Base-by-base conservation (phyloP, 805 yeast genomes). In the Blastobotrys peoriensis region DNA sequence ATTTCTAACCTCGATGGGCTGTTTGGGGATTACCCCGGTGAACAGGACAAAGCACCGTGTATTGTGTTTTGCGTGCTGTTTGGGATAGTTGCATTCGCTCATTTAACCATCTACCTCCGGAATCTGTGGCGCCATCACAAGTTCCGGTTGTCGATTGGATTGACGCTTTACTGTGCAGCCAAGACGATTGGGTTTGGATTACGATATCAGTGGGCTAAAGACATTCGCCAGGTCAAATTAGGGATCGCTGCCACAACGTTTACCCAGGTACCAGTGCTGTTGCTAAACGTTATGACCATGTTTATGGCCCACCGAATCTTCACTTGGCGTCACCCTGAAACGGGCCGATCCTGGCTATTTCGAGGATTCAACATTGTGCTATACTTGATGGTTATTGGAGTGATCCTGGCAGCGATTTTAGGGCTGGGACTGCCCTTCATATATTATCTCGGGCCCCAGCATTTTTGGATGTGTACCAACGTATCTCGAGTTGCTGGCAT, bases 251-350 rank as follows among this genome's bases (percentile, higher is more conserved):
- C 78, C 2, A 75, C 72, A 36, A 78, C 80, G 21, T 70, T 83
- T 40, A 57, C 75, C 21, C 71, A 78, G 51, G 64, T 79, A 6
- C 79, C 87, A 3, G 71, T 78, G 15, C 74, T 80, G n/a, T 57
- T 78, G 21, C 58, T 83, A 36, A 76, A 78, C 25, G 71, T 82
- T 2, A 69, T 78, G 55, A 80, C 79, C 57, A 68, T 81, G 60
- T 73, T 81, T 18, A 63, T 83, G 42, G 86, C 86, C 3, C 88
- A 82, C 59, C 74, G 91, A 59, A 66, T 83, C 18, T 81, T 81
- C 62, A 80, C 86, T 4, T 81, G 87, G 85, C 69, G 81, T 59
- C 89, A 83, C 58, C 89, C 91, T 5, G 79, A 76, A 41, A 72
- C 79, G 8, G 89, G 88, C 33, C 70, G 76, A 17, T 60, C 73